Evolutionary conservation across 1,139 yeast genomes (phyloP), one percentile per base, ranked within the genome.

Genomic region (Spathaspora sp.): DNA sequence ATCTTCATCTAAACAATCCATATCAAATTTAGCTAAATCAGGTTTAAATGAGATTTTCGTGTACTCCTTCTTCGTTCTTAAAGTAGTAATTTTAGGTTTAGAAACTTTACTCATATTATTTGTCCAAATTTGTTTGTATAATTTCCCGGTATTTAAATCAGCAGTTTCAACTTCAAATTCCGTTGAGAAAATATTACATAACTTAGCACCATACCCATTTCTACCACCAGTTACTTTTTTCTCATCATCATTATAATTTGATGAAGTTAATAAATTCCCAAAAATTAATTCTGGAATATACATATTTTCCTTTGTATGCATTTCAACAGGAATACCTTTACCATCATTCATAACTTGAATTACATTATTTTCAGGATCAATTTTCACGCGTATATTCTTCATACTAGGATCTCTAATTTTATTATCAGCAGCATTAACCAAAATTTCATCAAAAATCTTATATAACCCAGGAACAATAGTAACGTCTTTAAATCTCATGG

Each of bases 141-240:
- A 69, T 58, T 80, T 77, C 40, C 79, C 84, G 9, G 76, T 72
- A 42, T 67, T 72, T 49, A 82, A 78, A 63, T 93, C 97, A 8
- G 96, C 95, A 5, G 99, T 95, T 63, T 91, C 97, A 37, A 95
- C 78, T 15, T 75, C 79, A 61, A 95, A 95, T 59, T 88, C 87
- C 2, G 91, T 87, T 18, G 97, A 90, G 62, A 89, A 89, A 56
- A 95, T 88, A 68, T 95, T 87, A 89, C 65, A 95, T 49, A 74
- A 73, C 64, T 95, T 95, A 42, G 99, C 99, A 67, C 99, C 99
- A 63, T 82, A 95, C 54, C 99, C 99, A 63, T 95, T 95, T 74
- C 99, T 82, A 67, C 99, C 99, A 72, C 99, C 99, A 2, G 97
- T 89, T 24, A 95, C 98, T 65, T 95, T 95, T 69, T 88, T 89